Evolutionary conservation across 2,329 filamentous ascomycete species (phyloP).

Genomic region (Keithomyces neogunnii): DNA sequence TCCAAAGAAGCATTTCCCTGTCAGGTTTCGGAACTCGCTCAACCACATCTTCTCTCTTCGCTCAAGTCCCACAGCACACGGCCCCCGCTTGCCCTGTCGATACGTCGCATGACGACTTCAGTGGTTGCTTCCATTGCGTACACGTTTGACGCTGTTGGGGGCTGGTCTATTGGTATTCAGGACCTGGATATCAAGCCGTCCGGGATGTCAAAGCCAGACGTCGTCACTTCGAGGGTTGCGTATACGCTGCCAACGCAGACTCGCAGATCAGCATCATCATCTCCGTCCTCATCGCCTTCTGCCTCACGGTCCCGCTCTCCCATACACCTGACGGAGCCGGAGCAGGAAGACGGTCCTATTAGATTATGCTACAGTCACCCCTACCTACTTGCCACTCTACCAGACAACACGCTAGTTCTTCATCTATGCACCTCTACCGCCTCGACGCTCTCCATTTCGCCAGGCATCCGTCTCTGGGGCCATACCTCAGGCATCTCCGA

Average conservation of each 20-base stretch:
- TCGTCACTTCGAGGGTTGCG: constrained; percentile 27
- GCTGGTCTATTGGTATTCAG: constrained; percentile 89
- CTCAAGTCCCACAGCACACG: constrained; percentile 73
- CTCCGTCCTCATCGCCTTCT: constrained; percentile 8
- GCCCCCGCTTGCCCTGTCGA: constrained; percentile 72
- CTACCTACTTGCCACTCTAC: constrained; percentile 74
- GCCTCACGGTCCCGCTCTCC: constrained; percentile 7
- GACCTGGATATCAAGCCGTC: constrained; percentile 58
- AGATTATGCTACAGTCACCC: constrained; percentile 68
- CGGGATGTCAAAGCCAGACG: constrained; percentile 17
- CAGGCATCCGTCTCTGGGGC: constrained; percentile 74
- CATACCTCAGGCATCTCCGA: constrained; percentile 85
- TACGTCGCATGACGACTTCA: constrained; percentile 56
- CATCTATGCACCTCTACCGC: constrained; percentile 71
- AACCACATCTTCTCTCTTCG: constrained; percentile 56
- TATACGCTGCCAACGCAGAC: constrained; percentile 25
- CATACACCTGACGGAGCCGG: constrained; percentile 5
- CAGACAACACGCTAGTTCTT: constrained; percentile 80
- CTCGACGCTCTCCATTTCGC: constrained; percentile 57
- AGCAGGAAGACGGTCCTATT: constrained; percentile 39
- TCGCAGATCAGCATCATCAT: constrained; percentile 11
- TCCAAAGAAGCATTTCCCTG: constrained; percentile 2
- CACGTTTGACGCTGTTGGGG: constrained; percentile 66
- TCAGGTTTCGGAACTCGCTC: constrained; percentile 9
- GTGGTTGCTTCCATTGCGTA: constrained; percentile 83